Evolutionary conservation across 176 grass and related monocot species (phyloP), one percentile per base, ranked within the genome.

Genomic region (Typha latifolia): DNA sequence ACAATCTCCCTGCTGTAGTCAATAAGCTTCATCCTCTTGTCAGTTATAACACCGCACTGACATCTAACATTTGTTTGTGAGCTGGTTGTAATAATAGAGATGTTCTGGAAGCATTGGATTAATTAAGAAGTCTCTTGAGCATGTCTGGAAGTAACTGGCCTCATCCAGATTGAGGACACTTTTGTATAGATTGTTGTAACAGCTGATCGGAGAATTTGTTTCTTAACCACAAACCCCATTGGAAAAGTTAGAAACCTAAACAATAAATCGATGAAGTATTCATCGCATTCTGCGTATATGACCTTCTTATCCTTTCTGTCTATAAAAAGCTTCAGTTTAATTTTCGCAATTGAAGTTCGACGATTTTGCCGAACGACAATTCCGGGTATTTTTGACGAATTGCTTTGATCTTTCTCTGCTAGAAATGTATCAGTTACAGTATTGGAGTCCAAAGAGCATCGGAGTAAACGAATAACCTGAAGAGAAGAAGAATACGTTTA

Each of bases 171-270:
- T 75, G 53, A 66, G 19, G 34, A 49, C 61, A 65, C 47, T 66
- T 27, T 43, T 49, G 53, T 63, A 75, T 19, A 75, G 14, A 29
- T 75, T 75, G 34, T 75, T 32, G 21, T 64, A 75, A 63, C 72
- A 66, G 15, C 48, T 34, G 50, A 66, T n/a, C 23, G 23, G 70
- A 50, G 61, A 66, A n/a, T 66, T 66, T 53, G 16, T 9, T 10
- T 75, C 48, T 75, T 75, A 3, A 53, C 61, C 10, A 75, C 62
- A 31, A 47, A 75, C 5, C 62, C 72, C 49, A 16, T 64, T 47
- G 72, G 72, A 48, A 64, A 65, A 55, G 61, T 75, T n/a, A 75
- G 48, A 22, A 75, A 53, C 23, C 57, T 51, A 65, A 75, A 75
- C 20, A 75, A 63, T 0, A 75, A 49, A 37, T 75, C 20, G 12